phyloP scores from a whole-genome alignment of 371 early-diverging fungal species.

The Mortierella sp. region DNA sequence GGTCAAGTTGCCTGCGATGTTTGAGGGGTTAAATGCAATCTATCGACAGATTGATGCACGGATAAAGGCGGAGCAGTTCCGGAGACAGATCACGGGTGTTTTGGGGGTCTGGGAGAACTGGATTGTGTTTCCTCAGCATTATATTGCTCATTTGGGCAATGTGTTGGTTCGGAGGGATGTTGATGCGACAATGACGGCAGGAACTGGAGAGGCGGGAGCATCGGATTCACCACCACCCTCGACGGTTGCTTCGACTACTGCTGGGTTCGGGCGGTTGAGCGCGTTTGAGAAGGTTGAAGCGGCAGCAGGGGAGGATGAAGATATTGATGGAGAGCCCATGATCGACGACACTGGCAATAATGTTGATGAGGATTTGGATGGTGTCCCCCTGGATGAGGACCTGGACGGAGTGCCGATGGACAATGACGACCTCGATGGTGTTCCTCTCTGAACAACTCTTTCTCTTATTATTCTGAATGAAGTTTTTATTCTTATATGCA shows the following conservation, averaged over 20 bases:
- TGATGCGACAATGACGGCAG: conserved; percentile 3
- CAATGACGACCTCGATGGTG: conserved; percentile 43
- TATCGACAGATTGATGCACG: conserved; percentile 79
- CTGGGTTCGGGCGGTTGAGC: conserved; percentile 12
- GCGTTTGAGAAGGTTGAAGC: conserved; percentile 19
- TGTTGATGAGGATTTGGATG: conserved; percentile 52
- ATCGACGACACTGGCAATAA: conserved; percentile 59
- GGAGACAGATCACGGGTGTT: conserved; percentile 73
- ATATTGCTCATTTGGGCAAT: conserved; percentile 67
- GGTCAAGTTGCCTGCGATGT: conserved; percentile 71
- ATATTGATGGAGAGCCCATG: conserved; percentile 46
- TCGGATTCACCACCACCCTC: background rate
- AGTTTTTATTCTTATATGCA: conserved; percentile 2
- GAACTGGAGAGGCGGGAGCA: background rate
- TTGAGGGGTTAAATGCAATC: conserved; percentile 78
- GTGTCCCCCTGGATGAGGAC: conserved; percentile 59
- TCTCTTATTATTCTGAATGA: background rate
- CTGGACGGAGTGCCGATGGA: conserved; percentile 57
- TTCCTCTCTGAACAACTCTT: conserved; percentile 4
- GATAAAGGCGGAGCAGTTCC: conserved; percentile 88
- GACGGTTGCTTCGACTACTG: background rate
- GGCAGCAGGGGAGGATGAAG: conserved; percentile 20
- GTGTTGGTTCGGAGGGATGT: conserved; percentile 60
- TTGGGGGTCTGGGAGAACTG: conserved; percentile 90
- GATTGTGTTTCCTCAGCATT: conserved; percentile 87